Evolutionary conservation across 1,139 yeast species (phyloP).

Genomic region (Geotrichum restrictum): DNA sequence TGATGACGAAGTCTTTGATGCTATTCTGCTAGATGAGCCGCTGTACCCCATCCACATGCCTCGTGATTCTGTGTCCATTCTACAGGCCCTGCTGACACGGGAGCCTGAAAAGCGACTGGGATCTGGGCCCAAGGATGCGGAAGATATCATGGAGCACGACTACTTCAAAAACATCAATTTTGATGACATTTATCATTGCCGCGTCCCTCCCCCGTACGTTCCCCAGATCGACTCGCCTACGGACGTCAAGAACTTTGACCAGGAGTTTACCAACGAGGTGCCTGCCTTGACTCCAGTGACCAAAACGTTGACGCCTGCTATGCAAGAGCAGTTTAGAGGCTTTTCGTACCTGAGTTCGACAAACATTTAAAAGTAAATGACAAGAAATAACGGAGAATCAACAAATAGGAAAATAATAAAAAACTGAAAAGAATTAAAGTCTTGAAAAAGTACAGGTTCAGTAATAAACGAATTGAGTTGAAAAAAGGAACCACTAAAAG

Average conservation of each 20-base stretch:
- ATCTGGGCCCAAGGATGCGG: slow-evolving; percentile 80
- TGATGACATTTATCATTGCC: slow-evolving; percentile 72
- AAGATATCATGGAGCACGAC: slow-evolving; percentile 91
- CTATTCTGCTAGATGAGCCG: slow-evolving; percentile 97
- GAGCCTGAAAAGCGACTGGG: slow-evolving; percentile 85
- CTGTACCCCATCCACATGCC: slow-evolving; percentile 97
- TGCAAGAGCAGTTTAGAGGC: slow-evolving; percentile 97
- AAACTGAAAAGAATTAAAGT: background rate
- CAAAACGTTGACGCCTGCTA: slow-evolving; percentile 74
- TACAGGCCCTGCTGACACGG: slow-evolving; percentile 84
- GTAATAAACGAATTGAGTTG: background rate
- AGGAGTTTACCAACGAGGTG: slow-evolving; percentile 89
- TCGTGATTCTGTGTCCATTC: slow-evolving; percentile 87
- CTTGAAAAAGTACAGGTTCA: background rate
- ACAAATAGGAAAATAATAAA: background rate
- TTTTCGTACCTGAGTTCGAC: slow-evolving; percentile 65
- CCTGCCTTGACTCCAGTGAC: slow-evolving; percentile 95
- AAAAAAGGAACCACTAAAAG: background rate
- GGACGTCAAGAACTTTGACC: slow-evolving; percentile 89
- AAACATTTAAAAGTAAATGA: background rate
- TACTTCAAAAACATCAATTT: slow-evolving; percentile 87
- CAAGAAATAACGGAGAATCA: background rate
- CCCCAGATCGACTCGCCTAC: slow-evolving; percentile 85
- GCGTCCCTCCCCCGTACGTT: slow-evolving; percentile 60
- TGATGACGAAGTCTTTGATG: slow-evolving; percentile 96